A percentile compares a stretch with the other conserved stretches of the same genome.
Conservation (phyloP, 805 yeast species). For the Kodamaea sagamina region DNA sequence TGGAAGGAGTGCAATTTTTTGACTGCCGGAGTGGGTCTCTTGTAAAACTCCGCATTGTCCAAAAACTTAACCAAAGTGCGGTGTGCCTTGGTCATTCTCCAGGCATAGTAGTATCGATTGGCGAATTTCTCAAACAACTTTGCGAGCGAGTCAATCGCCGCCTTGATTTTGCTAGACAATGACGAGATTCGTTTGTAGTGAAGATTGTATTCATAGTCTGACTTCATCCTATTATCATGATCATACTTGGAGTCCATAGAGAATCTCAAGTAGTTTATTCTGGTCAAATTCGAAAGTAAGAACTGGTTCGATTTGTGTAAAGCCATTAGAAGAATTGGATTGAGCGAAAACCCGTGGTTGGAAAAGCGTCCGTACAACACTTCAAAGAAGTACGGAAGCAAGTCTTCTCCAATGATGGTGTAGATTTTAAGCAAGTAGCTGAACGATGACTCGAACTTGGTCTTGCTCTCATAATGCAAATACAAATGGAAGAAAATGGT, state of each 20-base stretch:
- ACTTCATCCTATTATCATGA: conserved; percentile 14
- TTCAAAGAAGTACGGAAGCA: conserved; percentile 17
- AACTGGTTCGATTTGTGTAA: conserved; percentile 15
- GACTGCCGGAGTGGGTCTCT: conserved; percentile 10
- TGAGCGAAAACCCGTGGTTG: conserved; percentile 12
- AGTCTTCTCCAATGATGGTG: conserved; percentile 12
- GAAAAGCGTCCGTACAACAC: conserved; percentile 14
- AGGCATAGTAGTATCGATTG: conserved; percentile 16
- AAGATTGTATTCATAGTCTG: conserved; percentile 14
- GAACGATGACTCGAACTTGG: conserved; percentile 12
- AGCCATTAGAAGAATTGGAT: conserved; percentile 13
- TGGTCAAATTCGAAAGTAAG: conserved; percentile 22
- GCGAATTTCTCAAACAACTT: conserved; percentile 14
- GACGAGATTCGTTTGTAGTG: conserved; percentile 13
- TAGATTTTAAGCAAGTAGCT: conserved; percentile 14
- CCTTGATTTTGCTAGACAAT: conserved; percentile 13
- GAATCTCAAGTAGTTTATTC: conserved; percentile 19
- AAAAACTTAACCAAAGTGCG: conserved; percentile 41
- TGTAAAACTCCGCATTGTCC: conserved; percentile 22
- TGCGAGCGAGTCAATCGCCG: conserved; percentile 13
- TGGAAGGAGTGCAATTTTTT: conserved; percentile 15
- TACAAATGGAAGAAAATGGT: conserved; percentile 16
- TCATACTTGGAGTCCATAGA: conserved; percentile 17
- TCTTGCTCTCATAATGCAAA: conserved; percentile 15
- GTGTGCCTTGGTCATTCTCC: conserved; percentile 35